These are phyloP conservation scores for Globisporangium apiculatum DNA, from an alignment of 352 stramenopile genomes.

Conservation along the genomic window DNA sequence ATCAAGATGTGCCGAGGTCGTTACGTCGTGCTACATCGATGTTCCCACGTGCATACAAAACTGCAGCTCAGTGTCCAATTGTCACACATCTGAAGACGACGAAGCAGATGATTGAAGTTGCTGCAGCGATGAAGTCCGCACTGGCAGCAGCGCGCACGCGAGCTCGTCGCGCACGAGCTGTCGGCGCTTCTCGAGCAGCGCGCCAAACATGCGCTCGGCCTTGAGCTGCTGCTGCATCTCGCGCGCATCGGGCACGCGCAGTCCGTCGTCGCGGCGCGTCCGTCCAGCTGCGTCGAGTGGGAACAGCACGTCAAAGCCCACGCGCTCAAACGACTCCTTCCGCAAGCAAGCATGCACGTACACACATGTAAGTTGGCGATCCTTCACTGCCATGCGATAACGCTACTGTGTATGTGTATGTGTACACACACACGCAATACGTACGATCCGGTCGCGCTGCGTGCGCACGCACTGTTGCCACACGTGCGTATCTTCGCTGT, in stretches of 20 bases:
- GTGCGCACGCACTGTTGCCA: background rate
- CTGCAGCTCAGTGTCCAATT: too few relatives aligned
- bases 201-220: constrained; percentile 14
- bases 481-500: background rate
- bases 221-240: constrained; percentile 11
- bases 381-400: background rate
- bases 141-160: constrained; percentile 9
- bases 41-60: too few relatives aligned
- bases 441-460: constrained; percentile 12
- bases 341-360: background rate
- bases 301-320: constrained; percentile 10
- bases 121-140: too few relatives aligned
- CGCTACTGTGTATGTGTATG: background rate
- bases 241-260: background rate
- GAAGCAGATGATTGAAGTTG: too few relatives aligned
- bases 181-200: constrained; percentile 19
- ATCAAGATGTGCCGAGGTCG: too few relatives aligned
- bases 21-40: too few relatives aligned
- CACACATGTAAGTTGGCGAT: background rate
- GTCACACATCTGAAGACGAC: too few relatives aligned
- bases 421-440: background rate
- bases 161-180: constrained; percentile 20
- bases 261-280: constrained; percentile 1
- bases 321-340: constrained; percentile 7
- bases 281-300: background rate